Evolutionary conservation across 1,139 yeast species (phyloP).

Genomic region (Nadsonia starkeyi-henricii): DNA sequence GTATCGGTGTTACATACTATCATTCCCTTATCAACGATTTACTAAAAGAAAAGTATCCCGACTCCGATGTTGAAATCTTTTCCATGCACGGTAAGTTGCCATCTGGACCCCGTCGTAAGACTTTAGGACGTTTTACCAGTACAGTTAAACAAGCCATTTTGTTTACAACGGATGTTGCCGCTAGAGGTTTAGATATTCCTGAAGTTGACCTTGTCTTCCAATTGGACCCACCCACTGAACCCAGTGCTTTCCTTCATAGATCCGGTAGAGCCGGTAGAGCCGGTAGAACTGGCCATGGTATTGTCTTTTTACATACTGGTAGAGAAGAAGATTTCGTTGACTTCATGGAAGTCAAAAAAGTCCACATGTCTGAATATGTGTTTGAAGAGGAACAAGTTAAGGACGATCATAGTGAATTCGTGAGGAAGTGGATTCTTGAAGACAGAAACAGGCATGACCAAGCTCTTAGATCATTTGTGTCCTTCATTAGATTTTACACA

Average conservation of each 20-base stretch:
- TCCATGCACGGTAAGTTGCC: conserved; percentile 80
- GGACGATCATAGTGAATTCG: conserved; percentile 8
- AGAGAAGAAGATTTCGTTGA: conserved; percentile 74
- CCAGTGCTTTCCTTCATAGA: conserved; percentile 75
- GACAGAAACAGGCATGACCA: conserved; percentile 74
- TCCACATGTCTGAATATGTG: conserved; percentile 34
- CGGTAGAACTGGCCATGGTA: conserved; percentile 65
- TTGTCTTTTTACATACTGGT: conserved; percentile 54
- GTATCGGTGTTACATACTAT: conserved; percentile 66
- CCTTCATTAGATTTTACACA: conserved; percentile 69
- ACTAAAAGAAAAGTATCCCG: conserved; percentile 13
- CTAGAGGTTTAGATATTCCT: conserved; percentile 86
- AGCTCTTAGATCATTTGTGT: conserved; percentile 69
- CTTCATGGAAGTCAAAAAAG: conserved; percentile 64
- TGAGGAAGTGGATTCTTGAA: conserved; percentile 43
- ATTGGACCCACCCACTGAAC: conserved; percentile 82
- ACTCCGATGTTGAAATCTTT: conserved; percentile 24
- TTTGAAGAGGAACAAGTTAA: conserved; percentile 10
- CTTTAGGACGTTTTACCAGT: conserved; percentile 45
- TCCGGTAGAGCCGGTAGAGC: conserved; percentile 94
- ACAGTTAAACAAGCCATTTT: conserved; percentile 41
- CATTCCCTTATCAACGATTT: conserved; percentile 40
- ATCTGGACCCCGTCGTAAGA: conserved; percentile 59
- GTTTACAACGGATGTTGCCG: conserved; percentile 48
- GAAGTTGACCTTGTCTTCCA: conserved; percentile 83